These are phyloP conservation scores for Geotrichum histeridarum DNA, from an alignment of 1,139 yeast genomes.

Conservation along the genomic window DNA sequence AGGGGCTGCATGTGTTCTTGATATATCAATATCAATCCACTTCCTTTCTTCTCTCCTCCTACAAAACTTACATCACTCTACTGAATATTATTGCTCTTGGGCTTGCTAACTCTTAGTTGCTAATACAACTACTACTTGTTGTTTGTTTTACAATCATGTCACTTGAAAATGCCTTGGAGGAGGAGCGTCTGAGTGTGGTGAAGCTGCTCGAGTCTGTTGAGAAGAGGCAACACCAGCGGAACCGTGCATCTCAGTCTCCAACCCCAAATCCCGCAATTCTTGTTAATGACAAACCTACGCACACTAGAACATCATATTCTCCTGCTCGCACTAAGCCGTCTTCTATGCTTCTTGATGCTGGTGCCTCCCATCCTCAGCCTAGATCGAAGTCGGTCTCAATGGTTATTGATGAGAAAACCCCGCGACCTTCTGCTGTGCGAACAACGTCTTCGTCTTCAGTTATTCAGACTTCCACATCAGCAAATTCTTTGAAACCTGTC, in stretches of 20 bases:
- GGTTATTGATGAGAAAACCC: neutral
- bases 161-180: conserved; percentile 45
- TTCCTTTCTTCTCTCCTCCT: too few relatives aligned
- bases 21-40: too few relatives aligned
- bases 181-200: conserved; percentile 42
- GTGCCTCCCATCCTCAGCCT: neutral
- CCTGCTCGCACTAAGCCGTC: neutral
- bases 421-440: neutral
- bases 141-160: conserved; percentile 36
- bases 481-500: conserved; percentile 2
- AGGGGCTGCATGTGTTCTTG: too few relatives aligned
- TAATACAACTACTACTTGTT: too few relatives aligned
- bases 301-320: conserved; percentile 10
- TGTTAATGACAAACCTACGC: neutral
- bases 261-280: conserved; percentile 16
- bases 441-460: neutral
- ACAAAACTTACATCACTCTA: too few relatives aligned
- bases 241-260: conserved; percentile 13
- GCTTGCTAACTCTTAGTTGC: too few relatives aligned
- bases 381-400: neutral
- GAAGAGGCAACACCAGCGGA: conserved; percentile 5
- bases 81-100: too few relatives aligned
- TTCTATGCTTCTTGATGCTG: conserved; percentile 11
- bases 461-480: neutral
- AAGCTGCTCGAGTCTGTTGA: conserved; percentile 33